Conservation (phyloP, 2,329 filamentous ascomycete species). For the Acephala macrosclerotiorum region DNA sequence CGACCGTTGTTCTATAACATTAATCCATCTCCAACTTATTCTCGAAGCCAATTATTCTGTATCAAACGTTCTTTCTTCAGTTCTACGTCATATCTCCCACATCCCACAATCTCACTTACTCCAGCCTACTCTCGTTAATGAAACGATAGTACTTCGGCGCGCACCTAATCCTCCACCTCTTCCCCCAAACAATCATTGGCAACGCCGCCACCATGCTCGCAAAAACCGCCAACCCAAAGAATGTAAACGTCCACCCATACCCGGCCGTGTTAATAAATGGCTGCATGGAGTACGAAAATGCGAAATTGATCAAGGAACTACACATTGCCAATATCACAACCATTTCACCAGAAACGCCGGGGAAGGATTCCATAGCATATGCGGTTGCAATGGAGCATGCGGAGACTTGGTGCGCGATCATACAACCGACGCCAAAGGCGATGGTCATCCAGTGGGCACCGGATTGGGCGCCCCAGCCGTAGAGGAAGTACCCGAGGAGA, state of each 20-base stretch:
- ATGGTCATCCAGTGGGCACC: slow-evolving; percentile 45
- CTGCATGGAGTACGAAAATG: slow-evolving; percentile 3
- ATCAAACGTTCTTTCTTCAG: too few relatives aligned
- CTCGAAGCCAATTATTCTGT: too few relatives aligned
- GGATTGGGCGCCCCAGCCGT: slow-evolving; percentile 48
- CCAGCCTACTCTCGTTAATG: slow-evolving; percentile 1
- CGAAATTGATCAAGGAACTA: slow-evolving; percentile 10
- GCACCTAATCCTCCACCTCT: slow-evolving; percentile 2
- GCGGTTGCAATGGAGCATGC: background rate
- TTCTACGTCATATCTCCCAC: too few relatives aligned
- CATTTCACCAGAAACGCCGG: background rate
- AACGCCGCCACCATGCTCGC: background rate
- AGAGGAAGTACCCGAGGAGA: slow-evolving; percentile 47
- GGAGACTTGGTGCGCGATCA: slow-evolving; percentile 5
- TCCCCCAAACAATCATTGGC: slow-evolving; percentile 4
- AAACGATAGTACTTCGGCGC: slow-evolving; percentile 5
- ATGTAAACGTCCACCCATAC: slow-evolving; percentile 6
- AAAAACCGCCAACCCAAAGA: slow-evolving; percentile 6
- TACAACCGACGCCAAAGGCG: slow-evolving; percentile 45
- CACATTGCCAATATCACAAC: slow-evolving; percentile 5
- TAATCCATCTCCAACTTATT: too few relatives aligned
- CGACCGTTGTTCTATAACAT: too few relatives aligned
- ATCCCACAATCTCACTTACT: too few relatives aligned
- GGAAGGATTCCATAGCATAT: slow-evolving; percentile 4
- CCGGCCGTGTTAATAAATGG: slow-evolving; percentile 3